Conservation (phyloP, 257 asterid genomes). For the Ajuga chamaepitys region DNA sequence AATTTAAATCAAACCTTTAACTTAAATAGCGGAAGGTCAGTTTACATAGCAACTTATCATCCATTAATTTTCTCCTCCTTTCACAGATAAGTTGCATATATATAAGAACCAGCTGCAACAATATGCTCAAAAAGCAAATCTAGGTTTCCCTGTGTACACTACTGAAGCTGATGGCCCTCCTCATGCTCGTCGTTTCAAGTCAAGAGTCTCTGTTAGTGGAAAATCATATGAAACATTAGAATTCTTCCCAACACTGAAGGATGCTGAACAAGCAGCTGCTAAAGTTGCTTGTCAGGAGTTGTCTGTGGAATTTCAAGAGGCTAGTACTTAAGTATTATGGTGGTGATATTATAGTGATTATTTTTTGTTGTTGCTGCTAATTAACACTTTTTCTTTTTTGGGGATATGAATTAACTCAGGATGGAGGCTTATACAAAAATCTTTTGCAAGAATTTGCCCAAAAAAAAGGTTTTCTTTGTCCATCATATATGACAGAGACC, state of each 20-base stretch:
- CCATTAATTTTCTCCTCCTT: neutral
- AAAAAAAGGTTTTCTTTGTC: conserved; percentile 40
- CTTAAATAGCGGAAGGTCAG: neutral
- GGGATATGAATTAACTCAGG: conserved; percentile 31
- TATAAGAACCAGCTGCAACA: conserved; percentile 67
- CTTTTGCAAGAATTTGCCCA: conserved; percentile 64
- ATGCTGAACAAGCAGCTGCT: conserved; percentile 83
- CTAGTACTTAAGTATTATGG: conserved; percentile 17
- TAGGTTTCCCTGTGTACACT: conserved; percentile 47
- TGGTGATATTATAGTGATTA: conserved; percentile 4
- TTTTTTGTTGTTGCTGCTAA: neutral
- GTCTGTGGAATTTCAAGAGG: conserved; percentile 50
- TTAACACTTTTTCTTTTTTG: neutral
- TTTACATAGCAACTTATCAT: neutral
- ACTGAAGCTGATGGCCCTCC: conserved; percentile 66
- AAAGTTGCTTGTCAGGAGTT: conserved; percentile 63
- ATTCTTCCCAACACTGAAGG: conserved; percentile 54
- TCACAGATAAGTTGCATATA: conserved; percentile 38
- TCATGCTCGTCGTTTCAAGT: conserved; percentile 53
- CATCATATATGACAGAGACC: conserved; percentile 38
- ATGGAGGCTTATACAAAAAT: conserved; percentile 53
- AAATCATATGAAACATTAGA: conserved; percentile 39
- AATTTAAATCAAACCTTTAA: neutral
- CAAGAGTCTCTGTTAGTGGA: conserved; percentile 46
- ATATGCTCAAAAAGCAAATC: conserved; percentile 45